These are phyloP conservation scores for Leccinum variicolor DNA, from an alignment of 768 basidiomycete genomes.

Conservation along the genomic window DNA sequence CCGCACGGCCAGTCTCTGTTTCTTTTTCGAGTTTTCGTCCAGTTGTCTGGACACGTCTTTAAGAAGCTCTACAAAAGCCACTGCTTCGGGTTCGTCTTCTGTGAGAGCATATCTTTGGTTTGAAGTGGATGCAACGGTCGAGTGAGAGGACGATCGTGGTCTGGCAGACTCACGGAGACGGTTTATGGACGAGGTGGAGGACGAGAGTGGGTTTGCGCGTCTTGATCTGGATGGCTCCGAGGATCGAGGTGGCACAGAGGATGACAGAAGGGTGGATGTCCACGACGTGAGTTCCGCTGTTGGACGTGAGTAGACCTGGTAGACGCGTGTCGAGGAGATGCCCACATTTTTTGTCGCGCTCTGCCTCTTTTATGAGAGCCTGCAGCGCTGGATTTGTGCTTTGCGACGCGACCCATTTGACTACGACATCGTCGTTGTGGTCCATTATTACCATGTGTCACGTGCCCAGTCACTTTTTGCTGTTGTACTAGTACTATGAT, in stretches of 20 bases:
- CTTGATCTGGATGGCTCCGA: constrained; percentile 4
- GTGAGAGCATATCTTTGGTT: neutral
- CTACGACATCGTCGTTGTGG: constrained; percentile 9
- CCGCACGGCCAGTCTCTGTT: constrained; percentile 18
- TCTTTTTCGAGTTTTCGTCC: constrained; percentile 26
- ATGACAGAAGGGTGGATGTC: neutral
- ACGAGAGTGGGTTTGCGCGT: constrained; percentile 15
- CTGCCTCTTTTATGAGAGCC: constrained; percentile 26
- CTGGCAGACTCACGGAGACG: constrained; percentile 8
- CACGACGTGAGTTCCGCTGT: neutral
- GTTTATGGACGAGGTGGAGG: constrained; percentile 19
- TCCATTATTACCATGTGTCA: constrained; percentile 10
- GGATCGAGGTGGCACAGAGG: neutral
- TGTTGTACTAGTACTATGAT: neutral
- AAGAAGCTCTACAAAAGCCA: constrained; percentile 23
- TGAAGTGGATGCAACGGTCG: constrained; percentile 3
- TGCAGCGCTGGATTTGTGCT: constrained; percentile 21
- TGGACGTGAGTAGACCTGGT: neutral
- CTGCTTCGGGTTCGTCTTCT: constrained; percentile 24
- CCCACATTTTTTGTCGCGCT: constrained; percentile 24
- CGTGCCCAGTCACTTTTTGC: neutral
- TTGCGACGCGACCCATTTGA: constrained; percentile 28
- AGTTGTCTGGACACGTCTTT: constrained; percentile 19
- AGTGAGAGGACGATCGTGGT: constrained; percentile 20
- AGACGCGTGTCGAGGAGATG: neutral